A percentile compares a stretch with the other conserved stretches of the same genome.
These are phyloP conservation scores for Candida glucosophila DNA, from an alignment of 1,139 yeast genomes.

Conservation along the genomic window DNA sequence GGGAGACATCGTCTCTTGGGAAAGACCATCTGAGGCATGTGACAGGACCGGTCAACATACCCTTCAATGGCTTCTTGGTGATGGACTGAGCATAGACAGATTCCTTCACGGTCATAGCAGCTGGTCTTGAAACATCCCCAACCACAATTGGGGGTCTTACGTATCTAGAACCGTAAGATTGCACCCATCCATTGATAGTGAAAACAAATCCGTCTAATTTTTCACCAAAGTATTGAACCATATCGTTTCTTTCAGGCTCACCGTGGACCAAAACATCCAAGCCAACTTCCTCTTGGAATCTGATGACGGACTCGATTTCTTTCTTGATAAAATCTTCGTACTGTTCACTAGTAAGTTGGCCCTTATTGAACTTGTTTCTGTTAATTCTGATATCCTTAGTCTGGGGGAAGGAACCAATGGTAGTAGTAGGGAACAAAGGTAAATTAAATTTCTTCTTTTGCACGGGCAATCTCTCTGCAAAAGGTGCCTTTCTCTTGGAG, in stretches of 20 bases:
- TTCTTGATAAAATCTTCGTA: slow-evolving; percentile 93
- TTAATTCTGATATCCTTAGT: slow-evolving; percentile 97
- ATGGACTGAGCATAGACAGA: slow-evolving; percentile 97
- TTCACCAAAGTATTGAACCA: slow-evolving; percentile 99
- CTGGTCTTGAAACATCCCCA: slow-evolving; percentile 98
- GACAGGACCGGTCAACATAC: slow-evolving; percentile 99
- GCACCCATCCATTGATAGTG: slow-evolving; percentile 99
- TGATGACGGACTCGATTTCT: slow-evolving; percentile 91
- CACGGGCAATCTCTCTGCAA: slow-evolving; percentile 78
- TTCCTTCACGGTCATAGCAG: slow-evolving; percentile 97
- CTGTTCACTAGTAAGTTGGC: slow-evolving; percentile 88
- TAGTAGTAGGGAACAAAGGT: slow-evolving; percentile 99
- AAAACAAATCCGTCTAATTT: slow-evolving; percentile 96
- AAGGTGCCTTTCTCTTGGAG: slow-evolving; percentile 80
- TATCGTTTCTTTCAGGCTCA: slow-evolving; percentile 99
- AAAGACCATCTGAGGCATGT: slow-evolving; percentile 99
- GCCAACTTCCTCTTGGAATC: slow-evolving; percentile 98
- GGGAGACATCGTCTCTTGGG: slow-evolving; percentile 98
- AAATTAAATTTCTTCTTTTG: slow-evolving; percentile 85
- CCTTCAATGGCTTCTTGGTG: slow-evolving; percentile 94
- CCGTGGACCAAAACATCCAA: slow-evolving; percentile 98
- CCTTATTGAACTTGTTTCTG: slow-evolving; percentile 98
- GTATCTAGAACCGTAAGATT: slow-evolving; percentile 99
- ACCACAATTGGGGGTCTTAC: slow-evolving; percentile 99
- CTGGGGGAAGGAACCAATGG: slow-evolving; percentile 99